These are phyloP conservation scores for Peronospora belbahrii DNA, from an alignment of 352 stramenopile species.

Conservation along the genomic window DNA sequence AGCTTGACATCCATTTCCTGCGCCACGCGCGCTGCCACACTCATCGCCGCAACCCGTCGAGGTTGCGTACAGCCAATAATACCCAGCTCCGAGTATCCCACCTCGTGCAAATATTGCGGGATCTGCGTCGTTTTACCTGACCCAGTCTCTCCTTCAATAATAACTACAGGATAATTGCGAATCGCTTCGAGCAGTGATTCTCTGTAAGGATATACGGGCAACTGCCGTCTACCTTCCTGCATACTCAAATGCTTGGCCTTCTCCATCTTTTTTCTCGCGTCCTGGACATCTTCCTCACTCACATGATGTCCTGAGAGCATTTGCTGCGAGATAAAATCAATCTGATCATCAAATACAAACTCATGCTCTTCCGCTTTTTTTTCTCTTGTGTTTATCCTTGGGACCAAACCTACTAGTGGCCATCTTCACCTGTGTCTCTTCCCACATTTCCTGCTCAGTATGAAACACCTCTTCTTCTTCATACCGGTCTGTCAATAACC, in stretches of 20 bases:
- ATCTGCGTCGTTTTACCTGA: constrained; percentile 99
- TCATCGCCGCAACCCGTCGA: constrained; percentile 98
- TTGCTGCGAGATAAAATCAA: constrained; percentile 97
- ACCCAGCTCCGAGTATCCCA: constrained; percentile 96
- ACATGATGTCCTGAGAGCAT: constrained; percentile 82
- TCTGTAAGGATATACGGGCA: constrained; percentile 97
- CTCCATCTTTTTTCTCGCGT: constrained; percentile 64
- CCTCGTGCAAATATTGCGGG: constrained; percentile 95
- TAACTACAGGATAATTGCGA: constrained; percentile 87
- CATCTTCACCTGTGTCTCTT: constrained; percentile 94
- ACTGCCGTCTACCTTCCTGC: constrained; percentile 89
- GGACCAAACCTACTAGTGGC: constrained; percentile 50
- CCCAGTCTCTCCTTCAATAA: constrained; percentile 89
- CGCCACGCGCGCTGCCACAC: constrained; percentile 96
- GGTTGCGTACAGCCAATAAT: constrained; percentile 93
- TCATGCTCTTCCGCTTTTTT: constrained; percentile 86
- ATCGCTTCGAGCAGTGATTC: constrained; percentile 97
- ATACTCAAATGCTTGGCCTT: constrained; percentile 90
- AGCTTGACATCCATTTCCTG: constrained; percentile 98
- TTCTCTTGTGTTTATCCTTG: constrained; percentile 56
- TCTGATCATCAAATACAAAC: constrained; percentile 97
- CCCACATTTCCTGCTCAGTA: constrained; percentile 97
- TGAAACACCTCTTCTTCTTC: constrained; percentile 88
- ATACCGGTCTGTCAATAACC: constrained; percentile 92
- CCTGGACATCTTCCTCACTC: constrained; percentile 70